phyloP scores from a whole-genome alignment of 2,329 filamentous ascomycete genomes.

The Penicillium crustosum region DNA sequence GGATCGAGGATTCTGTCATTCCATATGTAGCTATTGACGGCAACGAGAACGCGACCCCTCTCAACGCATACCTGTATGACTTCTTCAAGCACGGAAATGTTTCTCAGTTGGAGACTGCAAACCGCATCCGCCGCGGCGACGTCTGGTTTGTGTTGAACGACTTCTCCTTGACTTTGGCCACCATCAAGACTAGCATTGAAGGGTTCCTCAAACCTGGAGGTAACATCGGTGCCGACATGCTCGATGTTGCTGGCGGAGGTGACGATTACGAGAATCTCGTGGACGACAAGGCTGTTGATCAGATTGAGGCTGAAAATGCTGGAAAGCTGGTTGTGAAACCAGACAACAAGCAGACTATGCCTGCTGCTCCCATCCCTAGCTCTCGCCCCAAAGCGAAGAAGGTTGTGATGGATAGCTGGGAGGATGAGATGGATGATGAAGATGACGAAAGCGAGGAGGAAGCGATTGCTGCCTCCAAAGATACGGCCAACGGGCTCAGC shows the following conservation, averaged over 20 bases:
- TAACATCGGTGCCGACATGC: constrained; percentile 16
- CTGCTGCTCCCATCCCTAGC: background rate
- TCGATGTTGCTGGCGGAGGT: constrained; percentile 31
- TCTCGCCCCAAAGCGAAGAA: background rate
- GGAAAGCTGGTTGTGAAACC: background rate
- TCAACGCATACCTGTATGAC: constrained; percentile 59
- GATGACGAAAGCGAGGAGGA: background rate
- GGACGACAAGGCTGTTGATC: constrained; percentile 15
- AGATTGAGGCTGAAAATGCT: background rate
- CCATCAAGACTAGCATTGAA: constrained; percentile 35
- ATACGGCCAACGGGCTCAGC: background rate
- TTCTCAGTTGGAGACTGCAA: constrained; percentile 60
- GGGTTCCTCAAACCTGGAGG: constrained; percentile 31
- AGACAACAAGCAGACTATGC: background rate
- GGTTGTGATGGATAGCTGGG: constrained; percentile 25
- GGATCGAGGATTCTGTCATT: constrained; percentile 71
- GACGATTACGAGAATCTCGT: constrained; percentile 27
- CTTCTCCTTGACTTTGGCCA: constrained; percentile 54
- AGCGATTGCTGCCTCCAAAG: background rate
- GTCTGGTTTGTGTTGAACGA: constrained; percentile 73
- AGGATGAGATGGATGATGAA: constrained; percentile 18
- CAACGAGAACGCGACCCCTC: constrained; percentile 49
- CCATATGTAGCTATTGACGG: constrained; percentile 66
- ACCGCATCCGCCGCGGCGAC: constrained; percentile 65
- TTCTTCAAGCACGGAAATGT: constrained; percentile 74